Evolutionary conservation across 345 rosid genomes (phyloP).

Genomic region (Balakata baccata): DNA sequence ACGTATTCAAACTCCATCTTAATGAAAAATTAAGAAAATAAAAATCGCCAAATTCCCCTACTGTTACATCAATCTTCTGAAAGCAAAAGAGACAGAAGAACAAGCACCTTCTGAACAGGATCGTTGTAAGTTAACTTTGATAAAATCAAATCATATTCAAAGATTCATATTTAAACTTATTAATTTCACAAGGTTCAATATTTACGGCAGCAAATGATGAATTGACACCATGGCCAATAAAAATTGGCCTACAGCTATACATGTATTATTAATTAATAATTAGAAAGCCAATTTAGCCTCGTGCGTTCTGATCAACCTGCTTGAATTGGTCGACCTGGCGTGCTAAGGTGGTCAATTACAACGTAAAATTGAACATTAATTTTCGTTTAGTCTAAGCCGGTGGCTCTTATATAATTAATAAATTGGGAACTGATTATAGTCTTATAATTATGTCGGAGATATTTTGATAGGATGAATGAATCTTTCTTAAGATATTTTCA

Average conservation of each 20-base stretch:
- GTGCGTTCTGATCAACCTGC: neutral
- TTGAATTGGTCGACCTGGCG: conserved; percentile 10
- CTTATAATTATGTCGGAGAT: neutral
- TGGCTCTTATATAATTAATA: conserved; percentile 15
- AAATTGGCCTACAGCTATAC: neutral
- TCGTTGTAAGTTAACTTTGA: neutral
- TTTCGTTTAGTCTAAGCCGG: conserved; percentile 26
- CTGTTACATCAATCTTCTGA: too few relatives aligned
- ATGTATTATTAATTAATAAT: neutral
- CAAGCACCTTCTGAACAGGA: neutral
- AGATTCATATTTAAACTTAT: neutral
- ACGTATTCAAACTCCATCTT: too few relatives aligned
- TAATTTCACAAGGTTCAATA: neutral
- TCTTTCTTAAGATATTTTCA: neutral
- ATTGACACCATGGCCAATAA: conserved; percentile 4
- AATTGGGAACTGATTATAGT: neutral
- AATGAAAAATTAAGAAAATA: too few relatives aligned
- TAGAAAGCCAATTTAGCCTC: neutral
- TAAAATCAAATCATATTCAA: neutral
- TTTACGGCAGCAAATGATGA: neutral
- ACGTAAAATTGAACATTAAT: neutral
- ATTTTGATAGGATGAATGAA: neutral
- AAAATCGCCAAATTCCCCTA: too few relatives aligned
- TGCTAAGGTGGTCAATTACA: conserved; percentile 6
- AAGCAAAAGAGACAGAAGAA: neutral